Base-by-base conservation (phyloP, 371 early-diverging fungal species). In the Zopfochytrium polystomum region DNA sequence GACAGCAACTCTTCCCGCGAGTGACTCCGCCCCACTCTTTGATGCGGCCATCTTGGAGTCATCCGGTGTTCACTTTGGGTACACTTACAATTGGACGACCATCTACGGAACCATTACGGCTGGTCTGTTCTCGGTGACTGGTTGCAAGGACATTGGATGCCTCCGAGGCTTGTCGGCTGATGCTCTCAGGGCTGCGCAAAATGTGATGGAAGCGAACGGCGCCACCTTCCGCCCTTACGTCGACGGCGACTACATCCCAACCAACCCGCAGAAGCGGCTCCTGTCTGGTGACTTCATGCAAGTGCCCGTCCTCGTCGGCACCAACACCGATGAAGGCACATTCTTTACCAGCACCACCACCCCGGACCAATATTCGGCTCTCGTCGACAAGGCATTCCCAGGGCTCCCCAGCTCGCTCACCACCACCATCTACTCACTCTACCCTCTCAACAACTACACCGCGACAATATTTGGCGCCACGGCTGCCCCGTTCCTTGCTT, bases 251-350 rank as follows among this genome's bases (percentile, higher is more conserved):
- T 48, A 48, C 27, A 48, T 48, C 27, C 18, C 48, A 9, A 11
- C 7, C 13, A 22, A 18, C 18, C 48, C 48, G 48, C 7, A 7
- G 7, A 7, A 11, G 18, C 23, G 23, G 7, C 27, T 48, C 9
- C 7, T 11, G 27, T 7, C 18, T 11, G 48, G 48, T 22, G 48
- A 18, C 13, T 13, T 22, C 27, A 48, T 48, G 48, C 7, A 48
- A 7, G 27, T 48, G 18, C 48, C 48, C 11, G 9, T 48, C 13
- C 27, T 48, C 7, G 9, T 48, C 27, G 48, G 48, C 18, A 48
- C 23, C 27, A 26, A 22, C 23, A 48, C 48, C 27, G 48, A 48
- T 23, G 48, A 48, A 23, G 48, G 48, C 11, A 23, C 48, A 48
- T 7, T 9, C 23, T 48, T 13, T 23, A 26, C 18, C 23, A 23